These are phyloP conservation scores for Xylaria curta DNA, from an alignment of 495 filamentous ascomycete species.

Conservation along the genomic window DNA sequence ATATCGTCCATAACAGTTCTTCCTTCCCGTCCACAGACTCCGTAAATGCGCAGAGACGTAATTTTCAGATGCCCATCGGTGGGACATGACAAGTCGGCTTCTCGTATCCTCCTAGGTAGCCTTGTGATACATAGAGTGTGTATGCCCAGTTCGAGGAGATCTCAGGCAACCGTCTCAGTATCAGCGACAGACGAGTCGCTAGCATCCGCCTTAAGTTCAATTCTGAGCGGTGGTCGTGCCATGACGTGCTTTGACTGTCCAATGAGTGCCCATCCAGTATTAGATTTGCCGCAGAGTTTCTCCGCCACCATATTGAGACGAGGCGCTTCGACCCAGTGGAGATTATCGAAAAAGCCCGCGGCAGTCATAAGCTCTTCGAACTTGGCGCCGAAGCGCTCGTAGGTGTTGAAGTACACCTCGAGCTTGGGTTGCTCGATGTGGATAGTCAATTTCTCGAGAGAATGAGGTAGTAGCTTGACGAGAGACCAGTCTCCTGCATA, in stretches of 20 bases:
- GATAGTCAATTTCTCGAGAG: neutral
- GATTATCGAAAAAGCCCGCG: neutral
- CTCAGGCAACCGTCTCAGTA: neutral
- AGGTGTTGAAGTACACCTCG: neutral
- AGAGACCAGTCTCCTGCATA: neutral
- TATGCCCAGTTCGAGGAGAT: neutral
- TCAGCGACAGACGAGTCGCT: neutral
- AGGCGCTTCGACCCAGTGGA: neutral
- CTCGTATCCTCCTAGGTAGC: neutral
- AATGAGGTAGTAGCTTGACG: neutral
- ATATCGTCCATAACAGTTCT: neutral
- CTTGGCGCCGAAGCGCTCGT: slow-evolving; percentile 19
- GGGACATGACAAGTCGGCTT: neutral
- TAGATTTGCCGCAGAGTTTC: neutral
- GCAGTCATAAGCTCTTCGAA: slow-evolving; percentile 8
- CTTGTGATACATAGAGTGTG: neutral
- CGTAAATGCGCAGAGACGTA: neutral
- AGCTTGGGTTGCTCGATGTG: neutral
- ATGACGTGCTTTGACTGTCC: neutral
- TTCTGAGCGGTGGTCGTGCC: neutral
- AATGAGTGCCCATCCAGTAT: neutral
- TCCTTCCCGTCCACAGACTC: neutral
- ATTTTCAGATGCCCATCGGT: neutral
- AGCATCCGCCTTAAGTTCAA: neutral
- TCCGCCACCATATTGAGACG: neutral